Percentiles rank a stretch among this genome's conserved stretches.
Evolutionary conservation across 306 rosid species (phyloP).

Genomic region (Sicyos baderoa): DNA sequence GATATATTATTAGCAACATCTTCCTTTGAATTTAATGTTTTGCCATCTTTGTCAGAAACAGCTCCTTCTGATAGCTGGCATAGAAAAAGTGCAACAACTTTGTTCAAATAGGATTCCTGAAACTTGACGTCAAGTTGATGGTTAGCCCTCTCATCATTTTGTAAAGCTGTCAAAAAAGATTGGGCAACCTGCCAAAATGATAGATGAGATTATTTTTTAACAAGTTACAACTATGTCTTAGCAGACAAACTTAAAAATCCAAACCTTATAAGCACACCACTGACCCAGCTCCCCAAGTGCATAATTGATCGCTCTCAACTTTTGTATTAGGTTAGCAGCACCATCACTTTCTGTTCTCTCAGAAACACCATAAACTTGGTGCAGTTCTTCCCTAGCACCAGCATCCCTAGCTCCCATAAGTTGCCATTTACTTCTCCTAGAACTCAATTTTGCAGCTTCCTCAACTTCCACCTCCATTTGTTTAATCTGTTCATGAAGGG

Average conservation of each 20-base stretch:
- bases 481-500: conserved; percentile 90
- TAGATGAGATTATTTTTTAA: conserved; percentile 3
- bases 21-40: conserved; percentile 28
- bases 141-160: conserved; percentile 95
- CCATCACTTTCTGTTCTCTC: conserved; percentile 99
- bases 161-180: conserved; percentile 88
- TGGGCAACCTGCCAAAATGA: conserved; percentile 68
- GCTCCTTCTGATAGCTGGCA: conserved; percentile 95
- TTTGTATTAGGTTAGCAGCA: conserved; percentile 89
- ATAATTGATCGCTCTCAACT: conserved; percentile 92
- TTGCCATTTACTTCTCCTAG: conserved; percentile 98
- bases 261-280: conserved; percentile 95
- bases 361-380: conserved; percentile 97
- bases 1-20: conserved; percentile 30
- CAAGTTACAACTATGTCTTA: conserved; percentile 7
- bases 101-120: conserved; percentile 80
- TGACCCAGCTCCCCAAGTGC: conserved; percentile 99
- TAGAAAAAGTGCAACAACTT: conserved; percentile 71
- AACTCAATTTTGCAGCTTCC: conserved; percentile 90
- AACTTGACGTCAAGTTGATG: conserved; percentile 98
- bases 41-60: conserved; percentile 52
- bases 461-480: conserved; percentile 94
- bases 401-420: conserved; percentile 99
- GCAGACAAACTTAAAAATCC: conserved; percentile 3
- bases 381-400: conserved; percentile 91